phyloP scores from a whole-genome alignment of 2,329 filamentous ascomycete genomes.

The Penicillium aurantiogriseum region DNA sequence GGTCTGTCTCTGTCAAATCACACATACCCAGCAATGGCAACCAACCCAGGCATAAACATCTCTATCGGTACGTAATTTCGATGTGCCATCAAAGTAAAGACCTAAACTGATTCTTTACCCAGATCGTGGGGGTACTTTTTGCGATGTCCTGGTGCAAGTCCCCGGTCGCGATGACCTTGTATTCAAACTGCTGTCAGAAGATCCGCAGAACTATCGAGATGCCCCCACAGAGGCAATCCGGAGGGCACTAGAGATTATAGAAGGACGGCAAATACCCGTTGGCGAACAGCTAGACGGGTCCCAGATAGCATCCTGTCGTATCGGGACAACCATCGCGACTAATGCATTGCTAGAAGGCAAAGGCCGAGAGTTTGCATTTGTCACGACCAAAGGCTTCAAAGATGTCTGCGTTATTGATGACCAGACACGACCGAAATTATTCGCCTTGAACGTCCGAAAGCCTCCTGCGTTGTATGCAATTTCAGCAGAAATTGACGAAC shows the following conservation, averaged over 20 bases:
- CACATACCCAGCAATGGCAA: neutral
- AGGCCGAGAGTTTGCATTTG: neutral
- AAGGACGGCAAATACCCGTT: neutral
- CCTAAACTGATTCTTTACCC: neutral
- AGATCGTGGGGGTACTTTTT: neutral
- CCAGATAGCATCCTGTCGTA: neutral
- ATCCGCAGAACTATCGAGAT: neutral
- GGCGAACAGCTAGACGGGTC: neutral
- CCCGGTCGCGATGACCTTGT: neutral
- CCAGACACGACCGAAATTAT: neutral
- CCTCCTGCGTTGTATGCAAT: neutral
- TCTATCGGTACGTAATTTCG: neutral
- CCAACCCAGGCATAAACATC: neutral
- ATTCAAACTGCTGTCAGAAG: neutral
- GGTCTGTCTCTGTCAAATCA: neutral
- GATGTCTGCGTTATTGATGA: neutral
- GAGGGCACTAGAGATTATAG: neutral
- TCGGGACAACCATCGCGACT: neutral
- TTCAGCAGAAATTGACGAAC: neutral
- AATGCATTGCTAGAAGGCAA: neutral
- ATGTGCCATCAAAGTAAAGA: neutral
- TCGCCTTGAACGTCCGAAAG: neutral
- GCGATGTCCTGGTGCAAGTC: neutral
- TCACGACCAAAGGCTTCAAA: neutral
- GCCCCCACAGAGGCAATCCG: neutral